phyloP scores from a whole-genome alignment of 305 asterid species.

The Solanum hybrid region DNA sequence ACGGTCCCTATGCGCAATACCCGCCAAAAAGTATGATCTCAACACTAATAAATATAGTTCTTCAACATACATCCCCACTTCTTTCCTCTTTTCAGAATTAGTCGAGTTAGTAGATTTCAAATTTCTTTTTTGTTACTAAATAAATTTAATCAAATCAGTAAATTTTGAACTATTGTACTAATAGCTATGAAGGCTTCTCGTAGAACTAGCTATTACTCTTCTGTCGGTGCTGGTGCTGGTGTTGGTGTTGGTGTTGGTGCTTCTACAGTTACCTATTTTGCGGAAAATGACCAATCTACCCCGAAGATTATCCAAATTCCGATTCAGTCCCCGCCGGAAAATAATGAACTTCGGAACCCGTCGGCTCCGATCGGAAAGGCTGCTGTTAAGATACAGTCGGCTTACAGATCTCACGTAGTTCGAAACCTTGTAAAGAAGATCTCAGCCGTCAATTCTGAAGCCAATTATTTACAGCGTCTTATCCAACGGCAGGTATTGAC shows the following conservation, averaged over 20 bases:
- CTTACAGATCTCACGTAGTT: slow-evolving; percentile 53
- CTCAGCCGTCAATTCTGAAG: slow-evolving; percentile 65
- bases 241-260: background rate
- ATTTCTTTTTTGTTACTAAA: background rate
- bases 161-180: background rate
- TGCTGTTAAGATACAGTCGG: slow-evolving; percentile 63
- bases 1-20: background rate
- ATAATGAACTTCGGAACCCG: slow-evolving; percentile 1
- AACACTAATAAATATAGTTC: background rate
- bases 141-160: background rate
- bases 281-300: slow-evolving; percentile 27
- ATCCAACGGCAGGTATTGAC: slow-evolving; percentile 74
- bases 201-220: slow-evolving; percentile 22
- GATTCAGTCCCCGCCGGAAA: slow-evolving; percentile 15
- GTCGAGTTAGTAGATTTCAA: background rate
- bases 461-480: slow-evolving; percentile 53
- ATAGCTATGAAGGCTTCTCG: slow-evolving; percentile 38
- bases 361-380: slow-evolving; percentile 9
- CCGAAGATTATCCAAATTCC: slow-evolving; percentile 34
- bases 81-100: background rate
- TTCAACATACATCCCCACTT: background rate
- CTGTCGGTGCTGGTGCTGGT: slow-evolving; percentile 9
- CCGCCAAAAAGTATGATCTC: background rate
- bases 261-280: slow-evolving; percentile 21
- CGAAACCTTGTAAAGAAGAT: slow-evolving; percentile 57